Evolutionary conservation across 2,329 filamentous ascomycete species (phyloP), one percentile per base, ranked within the genome.

Genomic region (Colletotrichum lupini): DNA sequence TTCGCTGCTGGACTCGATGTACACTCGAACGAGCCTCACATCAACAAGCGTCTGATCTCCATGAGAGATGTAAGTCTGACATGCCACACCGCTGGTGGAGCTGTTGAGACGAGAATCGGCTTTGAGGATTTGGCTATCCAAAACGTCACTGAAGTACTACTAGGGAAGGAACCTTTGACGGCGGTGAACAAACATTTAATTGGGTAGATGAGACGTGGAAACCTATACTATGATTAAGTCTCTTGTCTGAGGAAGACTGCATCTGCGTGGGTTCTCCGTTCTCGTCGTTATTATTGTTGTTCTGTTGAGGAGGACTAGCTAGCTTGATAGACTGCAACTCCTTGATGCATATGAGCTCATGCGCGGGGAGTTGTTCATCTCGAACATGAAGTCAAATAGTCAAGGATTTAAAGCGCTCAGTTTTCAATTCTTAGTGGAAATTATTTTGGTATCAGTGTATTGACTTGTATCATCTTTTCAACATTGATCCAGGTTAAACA

Each of bases 341-440:
- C 14, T 91, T 93, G 3, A 98, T 85, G 4, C 94, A 95, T 89
- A 98, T 92, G 30, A 95, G 89, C 82, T 99, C 78, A 92, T 90
- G n/a, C 91, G 87, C 9, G 87, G 88, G 0, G 92, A 94, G 80
- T 98, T 98, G 84, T 95, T 91, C 24, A 90, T 93, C 75, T 97
- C 94, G 80, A 98, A 99, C 90, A 99, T 97, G 77, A 90, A 91
- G 81, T 98, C 95, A 1, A 99, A 89, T 3, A 98, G 28, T 28
- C 28, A 28, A 28, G 28, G 28, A 28, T 28, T 28, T 28, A 7
- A 28, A 28, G 28, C 28, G 28, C 28, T 28, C 1, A 7, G 1
- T 28, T 28, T 28, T 28, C 28, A 7, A 28, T 28, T 28, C 11
- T 37, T 4, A 14, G 12, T 14, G 35, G 12, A 37, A 37, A 37